Evolutionary conservation across 768 basidiomycete genomes (phyloP).

Genomic region (Clavaria fumosa): DNA sequence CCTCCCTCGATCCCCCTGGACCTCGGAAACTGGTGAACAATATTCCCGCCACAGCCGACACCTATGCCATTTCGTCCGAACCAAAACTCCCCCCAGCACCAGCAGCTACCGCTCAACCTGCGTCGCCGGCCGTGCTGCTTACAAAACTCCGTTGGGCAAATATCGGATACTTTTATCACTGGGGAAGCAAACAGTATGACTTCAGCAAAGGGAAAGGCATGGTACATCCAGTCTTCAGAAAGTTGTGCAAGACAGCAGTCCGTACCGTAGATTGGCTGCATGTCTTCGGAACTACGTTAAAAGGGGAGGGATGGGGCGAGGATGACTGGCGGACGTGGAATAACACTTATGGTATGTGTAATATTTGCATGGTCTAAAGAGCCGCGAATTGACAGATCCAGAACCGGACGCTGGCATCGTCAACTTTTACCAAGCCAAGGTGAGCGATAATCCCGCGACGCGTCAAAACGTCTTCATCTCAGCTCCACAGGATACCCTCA

Average conservation of each 20-base stretch:
- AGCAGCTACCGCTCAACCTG: constrained; percentile 39
- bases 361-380: constrained; percentile 5
- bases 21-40: constrained; percentile 62
- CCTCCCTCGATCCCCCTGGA: constrained; percentile 21
- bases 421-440: constrained; percentile 84
- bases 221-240: constrained; percentile 40
- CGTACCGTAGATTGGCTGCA: constrained; percentile 49
- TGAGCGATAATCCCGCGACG: constrained; percentile 12
- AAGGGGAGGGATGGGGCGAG: constrained; percentile 28
- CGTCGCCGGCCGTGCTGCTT: constrained; percentile 39
- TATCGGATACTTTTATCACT: constrained; percentile 93
- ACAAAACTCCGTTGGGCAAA: constrained; percentile 88
- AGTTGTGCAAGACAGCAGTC: constrained; percentile 51
- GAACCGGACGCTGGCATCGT: constrained; percentile 95
- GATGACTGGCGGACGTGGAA: constrained; percentile 64
- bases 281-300: constrained; percentile 30
- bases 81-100: constrained; percentile 53
- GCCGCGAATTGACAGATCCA: constrained; percentile 18
- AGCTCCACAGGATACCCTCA: constrained; percentile 62
- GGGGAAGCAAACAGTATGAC: constrained; percentile 93
- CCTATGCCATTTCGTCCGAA: constrained; percentile 35
- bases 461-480: neutral
- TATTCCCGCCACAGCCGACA: constrained; percentile 42
- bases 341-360: constrained; percentile 61
- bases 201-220: constrained; percentile 54